A percentile compares a stretch with the other conserved stretches of the same genome.
Conservation (phyloP, 192 early-diverging fungal species). For the Mortierella alpina region DNA sequence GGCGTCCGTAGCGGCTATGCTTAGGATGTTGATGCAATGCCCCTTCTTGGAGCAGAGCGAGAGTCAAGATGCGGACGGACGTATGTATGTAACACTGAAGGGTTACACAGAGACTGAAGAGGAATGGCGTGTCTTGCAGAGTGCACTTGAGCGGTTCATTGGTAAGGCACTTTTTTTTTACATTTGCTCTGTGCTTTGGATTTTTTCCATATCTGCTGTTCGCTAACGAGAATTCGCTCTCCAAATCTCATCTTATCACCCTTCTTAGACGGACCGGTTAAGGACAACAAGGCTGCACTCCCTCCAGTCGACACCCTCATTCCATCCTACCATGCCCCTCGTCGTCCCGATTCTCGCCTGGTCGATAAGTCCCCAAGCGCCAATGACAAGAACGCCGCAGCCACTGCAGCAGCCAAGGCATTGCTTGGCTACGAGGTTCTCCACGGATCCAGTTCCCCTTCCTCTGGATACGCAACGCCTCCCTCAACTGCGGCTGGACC, state of each 20-base stretch:
- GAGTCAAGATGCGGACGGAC: conserved; percentile 9
- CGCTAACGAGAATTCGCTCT: not conserved
- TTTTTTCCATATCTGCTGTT: not conserved
- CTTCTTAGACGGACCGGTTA: conserved; percentile 32
- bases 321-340: conserved; percentile 44
- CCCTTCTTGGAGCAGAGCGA: conserved; percentile 42
- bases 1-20: not conserved
- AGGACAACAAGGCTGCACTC: conserved; percentile 31
- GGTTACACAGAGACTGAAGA: conserved; percentile 49
- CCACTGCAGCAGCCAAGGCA: not conserved
- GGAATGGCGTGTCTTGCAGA: conserved; percentile 23
- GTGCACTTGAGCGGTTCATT: conserved; percentile 20
- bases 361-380: conserved; percentile 34
- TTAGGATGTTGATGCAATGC: conserved; percentile 19
- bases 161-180: conserved; percentile 25
- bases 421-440: no score
- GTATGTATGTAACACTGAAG: conserved; percentile 18
- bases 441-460: no score
- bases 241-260: not conserved
- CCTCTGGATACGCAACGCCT: not conserved
- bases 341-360: conserved; percentile 19
- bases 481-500: not conserved
- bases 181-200: not conserved
- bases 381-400: conserved; percentile 5
- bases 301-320: conserved; percentile 48